Conservation (phyloP, 305 asterid genomes). For the Fraxinus platypoda region DNA sequence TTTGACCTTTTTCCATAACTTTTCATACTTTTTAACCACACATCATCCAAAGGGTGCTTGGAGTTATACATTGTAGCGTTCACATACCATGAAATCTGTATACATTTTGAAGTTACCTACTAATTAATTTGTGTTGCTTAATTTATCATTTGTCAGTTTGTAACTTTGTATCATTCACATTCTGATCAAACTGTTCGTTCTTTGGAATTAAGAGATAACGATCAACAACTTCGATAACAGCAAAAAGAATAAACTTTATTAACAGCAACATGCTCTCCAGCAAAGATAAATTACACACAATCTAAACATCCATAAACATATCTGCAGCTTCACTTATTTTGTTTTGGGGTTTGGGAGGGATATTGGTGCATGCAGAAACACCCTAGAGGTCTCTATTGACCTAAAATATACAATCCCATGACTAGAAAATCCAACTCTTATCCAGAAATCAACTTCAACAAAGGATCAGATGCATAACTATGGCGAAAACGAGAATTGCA, state of each 20-base stretch:
- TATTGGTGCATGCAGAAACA: background rate
- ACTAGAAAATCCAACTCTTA: constrained; percentile 4
- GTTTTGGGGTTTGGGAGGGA: background rate
- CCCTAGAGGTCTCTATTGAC: constrained; percentile 21
- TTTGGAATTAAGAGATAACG: background rate
- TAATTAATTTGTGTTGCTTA: background rate
- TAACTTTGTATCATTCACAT: background rate
- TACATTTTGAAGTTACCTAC: background rate
- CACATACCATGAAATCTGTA: background rate
- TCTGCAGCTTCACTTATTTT: background rate
- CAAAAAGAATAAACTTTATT: background rate
- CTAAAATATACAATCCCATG: constrained; percentile 37
- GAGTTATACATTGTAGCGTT: background rate
- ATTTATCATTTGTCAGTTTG: background rate
- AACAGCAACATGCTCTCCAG: background rate
- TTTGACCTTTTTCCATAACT: background rate
- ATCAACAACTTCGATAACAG: background rate
- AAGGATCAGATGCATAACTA: constrained; percentile 46
- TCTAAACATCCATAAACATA: background rate
- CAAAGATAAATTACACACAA: background rate
- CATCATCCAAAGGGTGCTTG: background rate
- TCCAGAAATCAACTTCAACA: constrained; percentile 32
- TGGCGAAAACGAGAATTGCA: constrained; percentile 40
- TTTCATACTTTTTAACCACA: background rate
- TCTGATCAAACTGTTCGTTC: background rate